These are phyloP conservation scores for Penicillium coffeae DNA, from an alignment of 495 filamentous ascomycete species.

Conservation along the genomic window DNA sequence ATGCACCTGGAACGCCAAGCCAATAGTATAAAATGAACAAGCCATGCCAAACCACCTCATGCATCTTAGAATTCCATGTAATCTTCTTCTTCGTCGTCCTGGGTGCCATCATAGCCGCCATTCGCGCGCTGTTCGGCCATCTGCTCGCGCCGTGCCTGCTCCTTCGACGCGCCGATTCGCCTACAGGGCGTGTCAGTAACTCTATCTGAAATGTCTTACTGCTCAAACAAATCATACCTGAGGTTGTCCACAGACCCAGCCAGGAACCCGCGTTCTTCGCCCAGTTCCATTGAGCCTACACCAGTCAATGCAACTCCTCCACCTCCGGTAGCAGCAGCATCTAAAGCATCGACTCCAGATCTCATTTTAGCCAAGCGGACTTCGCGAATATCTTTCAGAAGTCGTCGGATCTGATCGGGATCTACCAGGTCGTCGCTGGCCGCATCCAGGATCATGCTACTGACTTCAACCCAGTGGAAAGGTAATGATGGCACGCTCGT, in stretches of 20 bases:
- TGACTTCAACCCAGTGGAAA: slow-evolving; percentile 91
- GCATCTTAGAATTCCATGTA: slow-evolving; percentile 44
- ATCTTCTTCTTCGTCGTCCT: slow-evolving; percentile 45
- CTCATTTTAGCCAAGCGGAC: slow-evolving; percentile 87
- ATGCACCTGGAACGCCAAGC: slow-evolving; percentile 27
- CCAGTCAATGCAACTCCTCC: slow-evolving; percentile 75
- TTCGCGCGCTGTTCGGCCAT: slow-evolving; percentile 42
- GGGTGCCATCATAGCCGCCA: slow-evolving; percentile 36
- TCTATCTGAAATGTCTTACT: neutral
- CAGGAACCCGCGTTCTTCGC: slow-evolving; percentile 82
- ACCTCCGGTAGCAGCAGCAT: slow-evolving; percentile 56
- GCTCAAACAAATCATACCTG: slow-evolving; percentile 37
- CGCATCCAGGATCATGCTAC: slow-evolving; percentile 76
- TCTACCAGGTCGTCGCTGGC: slow-evolving; percentile 82
- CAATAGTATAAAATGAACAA: slow-evolving; percentile 12
- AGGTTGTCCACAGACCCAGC: slow-evolving; percentile 82
- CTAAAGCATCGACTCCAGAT: slow-evolving; percentile 63
- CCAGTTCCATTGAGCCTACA: slow-evolving; percentile 86
- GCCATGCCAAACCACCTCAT: slow-evolving; percentile 1
- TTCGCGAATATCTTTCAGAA: slow-evolving; percentile 81
- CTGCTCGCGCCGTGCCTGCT: slow-evolving; percentile 46
- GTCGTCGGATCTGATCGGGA: slow-evolving; percentile 65
- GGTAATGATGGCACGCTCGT: slow-evolving; percentile 60
- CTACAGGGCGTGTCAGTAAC: slow-evolving; percentile 18
- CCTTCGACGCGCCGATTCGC: slow-evolving; percentile 45